Conservation (phyloP, 2,329 filamentous ascomycete genomes). For the Pyrenophora tritici-repentis region DNA sequence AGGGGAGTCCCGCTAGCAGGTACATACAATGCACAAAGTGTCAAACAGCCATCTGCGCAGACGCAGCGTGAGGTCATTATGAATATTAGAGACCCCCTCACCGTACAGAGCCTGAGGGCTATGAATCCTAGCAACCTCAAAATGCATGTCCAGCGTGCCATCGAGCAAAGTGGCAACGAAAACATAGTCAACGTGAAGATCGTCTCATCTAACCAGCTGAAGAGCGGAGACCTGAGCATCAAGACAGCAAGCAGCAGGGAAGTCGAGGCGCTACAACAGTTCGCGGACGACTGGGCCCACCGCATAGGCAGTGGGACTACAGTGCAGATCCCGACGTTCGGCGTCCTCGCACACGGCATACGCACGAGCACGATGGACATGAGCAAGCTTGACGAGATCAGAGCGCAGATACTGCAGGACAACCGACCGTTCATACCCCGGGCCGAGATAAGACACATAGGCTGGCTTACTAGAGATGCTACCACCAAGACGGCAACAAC, state of each 20-base stretch:
- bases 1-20: slow-evolving; percentile 10
- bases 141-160: slow-evolving; percentile 20
- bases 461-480: slow-evolving; percentile 16
- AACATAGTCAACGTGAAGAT: slow-evolving; percentile 23
- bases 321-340: slow-evolving; percentile 8
- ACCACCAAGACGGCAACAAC: slow-evolving; percentile 15
- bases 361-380: slow-evolving; percentile 22
- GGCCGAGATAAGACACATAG: slow-evolving; percentile 19
- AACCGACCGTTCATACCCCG: slow-evolving; percentile 22
- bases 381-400: slow-evolving; percentile 20
- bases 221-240: slow-evolving; percentile 25
- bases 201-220: slow-evolving; percentile 24
- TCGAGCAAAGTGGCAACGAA: slow-evolving; percentile 21
- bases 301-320: slow-evolving; percentile 8
- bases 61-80: slow-evolving; percentile 22
- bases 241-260: slow-evolving; percentile 21
- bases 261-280: slow-evolving; percentile 17
- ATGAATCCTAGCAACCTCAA: slow-evolving; percentile 21
- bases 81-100: slow-evolving; percentile 19
- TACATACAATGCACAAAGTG: slow-evolving; percentile 23
- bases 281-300: slow-evolving; percentile 21
- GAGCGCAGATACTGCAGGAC: slow-evolving; percentile 19
- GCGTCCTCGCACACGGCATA: slow-evolving; percentile 21
- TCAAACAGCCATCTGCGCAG: slow-evolving; percentile 14
- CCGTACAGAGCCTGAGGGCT: slow-evolving; percentile 18